phyloP scores from a whole-genome alignment of 2,329 filamentous ascomycete genomes.

The Dactylellina drechsleri region DNA sequence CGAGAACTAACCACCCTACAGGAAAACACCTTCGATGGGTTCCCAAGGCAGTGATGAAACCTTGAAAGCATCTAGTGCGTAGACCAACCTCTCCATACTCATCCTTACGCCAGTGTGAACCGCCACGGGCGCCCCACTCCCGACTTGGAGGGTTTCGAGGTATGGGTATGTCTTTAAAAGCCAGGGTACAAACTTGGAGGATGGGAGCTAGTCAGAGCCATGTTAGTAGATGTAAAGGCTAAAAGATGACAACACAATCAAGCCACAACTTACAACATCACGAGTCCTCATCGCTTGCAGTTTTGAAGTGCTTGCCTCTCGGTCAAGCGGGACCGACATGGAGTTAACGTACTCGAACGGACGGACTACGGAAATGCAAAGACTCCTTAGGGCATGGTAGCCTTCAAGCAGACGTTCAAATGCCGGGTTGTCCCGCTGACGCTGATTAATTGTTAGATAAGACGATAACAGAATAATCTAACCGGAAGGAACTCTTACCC shows the following conservation, averaged over 20 bases:
- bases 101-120: constrained; percentile 46
- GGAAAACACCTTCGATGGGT: constrained; percentile 51
- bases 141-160: constrained; percentile 34
- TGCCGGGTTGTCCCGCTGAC: constrained; percentile 48
- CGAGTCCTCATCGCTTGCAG: constrained; percentile 46
- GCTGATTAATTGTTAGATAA: constrained; percentile 40
- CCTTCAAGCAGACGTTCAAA: constrained; percentile 46
- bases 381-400: constrained; percentile 43
- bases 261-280: constrained; percentile 49
- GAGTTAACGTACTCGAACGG: constrained; percentile 50
- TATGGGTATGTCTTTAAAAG: constrained; percentile 44
- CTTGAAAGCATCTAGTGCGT: constrained; percentile 46
- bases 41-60: constrained; percentile 50
- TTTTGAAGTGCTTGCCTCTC: constrained; percentile 43
- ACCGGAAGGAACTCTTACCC: constrained; percentile 36
- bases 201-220: constrained; percentile 36
- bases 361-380: constrained; percentile 46
- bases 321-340: constrained; percentile 43
- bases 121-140: constrained; percentile 25
- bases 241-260: constrained; percentile 34
- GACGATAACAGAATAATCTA: neutral
- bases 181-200: constrained; percentile 50
- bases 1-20: constrained; percentile 18
- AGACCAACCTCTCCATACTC: constrained; percentile 49
- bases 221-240: constrained; percentile 20